Percentiles rank a stretch among this genome's conserved stretches.
phyloP scores from a whole-genome alignment of 2,329 filamentous ascomycete genomes.

The Colletotrichum eleusines region DNA sequence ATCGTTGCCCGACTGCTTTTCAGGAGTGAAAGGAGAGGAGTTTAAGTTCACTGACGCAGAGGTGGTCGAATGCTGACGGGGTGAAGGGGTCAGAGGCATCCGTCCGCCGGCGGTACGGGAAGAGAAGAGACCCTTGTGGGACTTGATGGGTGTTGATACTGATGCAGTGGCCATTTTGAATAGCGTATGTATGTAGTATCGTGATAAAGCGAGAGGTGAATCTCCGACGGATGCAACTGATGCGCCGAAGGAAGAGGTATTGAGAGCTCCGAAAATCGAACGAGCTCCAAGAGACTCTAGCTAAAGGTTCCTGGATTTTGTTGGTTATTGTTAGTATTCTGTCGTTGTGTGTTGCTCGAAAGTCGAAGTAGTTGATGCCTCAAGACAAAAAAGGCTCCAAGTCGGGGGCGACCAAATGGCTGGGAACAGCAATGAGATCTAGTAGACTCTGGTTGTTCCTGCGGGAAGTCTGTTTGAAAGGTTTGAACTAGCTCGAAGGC shows the following conservation, averaged over 20 bases:
- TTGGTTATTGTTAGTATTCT: conserved; percentile 58
- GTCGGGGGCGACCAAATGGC: conserved; percentile 64
- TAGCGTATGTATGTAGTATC: conserved; percentile 48
- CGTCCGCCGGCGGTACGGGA: conserved; percentile 93
- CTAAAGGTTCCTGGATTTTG: conserved; percentile 67
- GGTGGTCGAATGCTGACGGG: conserved; percentile 70
- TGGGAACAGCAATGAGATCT: conserved; percentile 61
- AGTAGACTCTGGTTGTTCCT: conserved; percentile 55
- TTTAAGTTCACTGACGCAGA: conserved; percentile 65
- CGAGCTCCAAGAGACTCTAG: conserved; percentile 71
- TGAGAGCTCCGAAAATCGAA: conserved; percentile 59
- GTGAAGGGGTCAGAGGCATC: conserved; percentile 94
- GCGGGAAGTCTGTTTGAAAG: conserved; percentile 45
- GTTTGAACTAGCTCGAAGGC: conserved; percentile 45
- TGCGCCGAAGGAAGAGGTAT: conserved; percentile 56
- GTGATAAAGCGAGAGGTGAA: conserved; percentile 52
- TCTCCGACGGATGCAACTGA: conserved; percentile 60
- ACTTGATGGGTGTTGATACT: conserved; percentile 94
- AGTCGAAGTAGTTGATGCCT: conserved; percentile 59
- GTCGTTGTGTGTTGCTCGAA: conserved; percentile 60
- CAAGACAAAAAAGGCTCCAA: conserved; percentile 57
- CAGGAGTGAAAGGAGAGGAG: conserved; percentile 84
- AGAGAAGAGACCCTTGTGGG: conserved; percentile 92
- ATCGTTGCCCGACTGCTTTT: conserved; percentile 66
- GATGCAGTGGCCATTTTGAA: conserved; percentile 81